Percentiles rank a stretch among this genome's conserved stretches.
Conservation (phyloP, 2,329 filamentous ascomycete species). For the Leptographium lundbergii region DNA sequence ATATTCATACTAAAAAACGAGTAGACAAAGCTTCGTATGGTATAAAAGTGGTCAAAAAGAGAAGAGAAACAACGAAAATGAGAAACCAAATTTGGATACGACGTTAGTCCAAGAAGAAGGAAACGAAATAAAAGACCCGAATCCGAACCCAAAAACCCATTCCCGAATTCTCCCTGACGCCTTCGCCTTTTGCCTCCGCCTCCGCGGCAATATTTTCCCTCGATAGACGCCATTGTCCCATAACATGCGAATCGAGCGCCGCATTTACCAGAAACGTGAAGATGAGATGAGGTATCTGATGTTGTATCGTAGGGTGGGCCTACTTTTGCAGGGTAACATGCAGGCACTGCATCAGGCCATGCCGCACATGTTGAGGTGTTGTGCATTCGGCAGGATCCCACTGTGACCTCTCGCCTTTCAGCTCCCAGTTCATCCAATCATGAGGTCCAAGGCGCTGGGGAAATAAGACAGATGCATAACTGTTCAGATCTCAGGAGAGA, state of each 20-base stretch:
- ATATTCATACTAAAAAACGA: neutral
- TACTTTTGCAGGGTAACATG: neutral
- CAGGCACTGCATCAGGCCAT: neutral
- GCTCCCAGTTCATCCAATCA: neutral
- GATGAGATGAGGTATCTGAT: neutral
- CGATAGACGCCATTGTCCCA: neutral
- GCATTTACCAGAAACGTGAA: neutral
- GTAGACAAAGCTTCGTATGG: neutral
- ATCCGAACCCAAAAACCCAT: neutral
- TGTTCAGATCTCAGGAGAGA: neutral
- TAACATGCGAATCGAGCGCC: neutral
- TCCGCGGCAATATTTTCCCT: neutral
- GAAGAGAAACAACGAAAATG: neutral
- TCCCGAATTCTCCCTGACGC: neutral
- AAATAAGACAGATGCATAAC: neutral
- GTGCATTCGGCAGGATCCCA: neutral
- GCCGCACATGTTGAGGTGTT: neutral
- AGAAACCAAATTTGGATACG: neutral
- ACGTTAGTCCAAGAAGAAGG: neutral
- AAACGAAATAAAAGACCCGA: neutral
- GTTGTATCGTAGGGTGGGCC: neutral
- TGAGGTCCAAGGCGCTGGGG: neutral
- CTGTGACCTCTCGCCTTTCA: neutral
- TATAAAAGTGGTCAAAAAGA: neutral
- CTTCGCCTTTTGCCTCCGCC: neutral